Base-by-base conservation (phyloP, 108 stramenopile genomes). In the Nannochloropsis salina region DNA sequence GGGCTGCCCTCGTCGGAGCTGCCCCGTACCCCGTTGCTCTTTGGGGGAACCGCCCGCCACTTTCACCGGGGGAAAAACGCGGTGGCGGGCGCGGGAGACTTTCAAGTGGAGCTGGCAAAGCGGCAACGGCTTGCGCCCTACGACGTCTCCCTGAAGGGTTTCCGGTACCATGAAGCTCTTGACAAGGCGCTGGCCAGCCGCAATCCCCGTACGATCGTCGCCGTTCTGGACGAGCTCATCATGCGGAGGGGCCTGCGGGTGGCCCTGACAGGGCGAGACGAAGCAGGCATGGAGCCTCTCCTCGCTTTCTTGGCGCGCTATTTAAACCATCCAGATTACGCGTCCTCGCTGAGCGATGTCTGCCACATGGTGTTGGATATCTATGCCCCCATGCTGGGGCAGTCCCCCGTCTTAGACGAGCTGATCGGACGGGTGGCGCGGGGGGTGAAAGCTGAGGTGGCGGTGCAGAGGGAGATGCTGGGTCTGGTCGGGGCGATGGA, bases 101-200 rank as follows among this genome's bases (percentile, higher is more conserved):
- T 86, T 11, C 44, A 86, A 82, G 86, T 87, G 8, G 80, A 80
- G n/a, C 44, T 51, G 45, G 80, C n/a, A 80, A 84, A 81, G 44
- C 43, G 44, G 10, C 74, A 81, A 44, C 80, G 83, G 5, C 45
- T 87, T n/a, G 83, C 83, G 80, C 89, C 89, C 1, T 90, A 87
- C 87, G 90, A 90, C 44, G 21, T 84, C 18, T 44, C 83, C 45
- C 87, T 90, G 41, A 89, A 89, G 41, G 84, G 81, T n/a, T 90
- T 89, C 80, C 85, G 85, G 12, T 90, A 88, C 80, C 89, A 89
- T 5, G 87, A 90, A 87, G 90, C 90, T 18, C 82, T 90, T 9
- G 89, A 90, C 86, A 81, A 22, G 43, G 90, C 86, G 22, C 74
- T 90, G 83, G 85, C 41, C 1, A 89, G 89, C 10, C 80, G 89